Conservation (phyloP, 257 asterid species). For the Salvia hispanica region DNA sequence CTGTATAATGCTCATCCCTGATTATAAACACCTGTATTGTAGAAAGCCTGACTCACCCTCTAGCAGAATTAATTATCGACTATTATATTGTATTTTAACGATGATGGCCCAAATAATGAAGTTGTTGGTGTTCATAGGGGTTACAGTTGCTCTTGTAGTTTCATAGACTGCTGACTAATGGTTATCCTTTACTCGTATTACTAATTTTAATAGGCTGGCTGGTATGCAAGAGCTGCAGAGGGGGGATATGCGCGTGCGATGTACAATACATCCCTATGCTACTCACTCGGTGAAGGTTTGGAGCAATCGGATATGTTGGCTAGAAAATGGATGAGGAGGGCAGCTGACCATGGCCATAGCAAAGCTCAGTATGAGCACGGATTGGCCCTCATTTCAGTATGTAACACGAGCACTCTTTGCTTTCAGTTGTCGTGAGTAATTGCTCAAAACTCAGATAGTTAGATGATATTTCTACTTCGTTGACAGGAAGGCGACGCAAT, state of each 20-base stretch:
- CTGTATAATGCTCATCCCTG: neutral
- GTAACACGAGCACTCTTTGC: too few species aligned
- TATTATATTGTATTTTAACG: too few species aligned
- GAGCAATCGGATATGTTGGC: conserved; percentile 49
- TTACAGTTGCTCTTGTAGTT: neutral
- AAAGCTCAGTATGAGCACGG: conserved; percentile 70
- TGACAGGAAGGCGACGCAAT: too few species aligned
- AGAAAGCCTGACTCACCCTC: too few species aligned
- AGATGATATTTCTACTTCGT: too few species aligned
- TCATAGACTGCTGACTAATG: neutral
- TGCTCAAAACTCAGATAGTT: too few species aligned
- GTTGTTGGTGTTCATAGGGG: neutral
- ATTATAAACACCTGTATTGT: too few species aligned
- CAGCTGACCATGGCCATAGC: conserved; percentile 81
- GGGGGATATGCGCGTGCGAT: conserved; percentile 87
- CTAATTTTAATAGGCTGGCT: conserved; percentile 53
- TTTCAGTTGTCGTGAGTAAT: too few species aligned
- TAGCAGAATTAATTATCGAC: too few species aligned
- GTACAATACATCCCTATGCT: conserved; percentile 75
- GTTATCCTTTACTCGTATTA: neutral
- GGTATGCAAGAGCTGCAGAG: conserved; percentile 77
- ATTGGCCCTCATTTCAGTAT: too few species aligned
- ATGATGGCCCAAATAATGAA: neutral
- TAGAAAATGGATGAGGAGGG: conserved; percentile 71
- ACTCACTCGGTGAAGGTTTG: conserved; percentile 70